Evolutionary conservation across 345 rosid genomes (phyloP).

Genomic region (Durio zibethinus): DNA sequence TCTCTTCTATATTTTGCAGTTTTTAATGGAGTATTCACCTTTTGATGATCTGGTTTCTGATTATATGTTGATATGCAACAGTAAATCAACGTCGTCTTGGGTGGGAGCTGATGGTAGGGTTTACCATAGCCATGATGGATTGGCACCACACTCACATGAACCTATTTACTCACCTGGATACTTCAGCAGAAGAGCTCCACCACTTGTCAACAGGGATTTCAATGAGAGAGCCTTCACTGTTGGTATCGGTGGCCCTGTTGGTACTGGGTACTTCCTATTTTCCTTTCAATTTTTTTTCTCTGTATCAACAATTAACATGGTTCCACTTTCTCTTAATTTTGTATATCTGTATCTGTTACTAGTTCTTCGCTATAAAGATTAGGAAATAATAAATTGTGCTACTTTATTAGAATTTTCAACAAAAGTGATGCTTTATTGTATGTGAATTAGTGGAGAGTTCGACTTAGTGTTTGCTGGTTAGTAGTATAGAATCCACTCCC

Average conservation of each 20-base stretch:
- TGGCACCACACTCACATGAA: conserved; percentile 97
- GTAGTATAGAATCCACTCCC: neutral
- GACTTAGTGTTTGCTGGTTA: neutral
- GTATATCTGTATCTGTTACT: neutral
- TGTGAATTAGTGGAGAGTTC: neutral
- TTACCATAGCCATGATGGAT: conserved; percentile 95
- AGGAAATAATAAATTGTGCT: neutral
- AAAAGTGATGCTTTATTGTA: neutral
- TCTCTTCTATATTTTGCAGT: neutral
- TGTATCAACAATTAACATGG: neutral
- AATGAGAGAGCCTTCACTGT: conserved; percentile 90
- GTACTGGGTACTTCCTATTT: conserved; percentile 65
- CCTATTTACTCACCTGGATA: conserved; percentile 96
- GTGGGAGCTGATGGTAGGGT: conserved; percentile 74
- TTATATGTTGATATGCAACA: conserved; percentile 17
- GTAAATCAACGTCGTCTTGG: conserved; percentile 47
- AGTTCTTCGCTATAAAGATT: neutral
- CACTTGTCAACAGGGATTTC: conserved; percentile 64
- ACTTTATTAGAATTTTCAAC: neutral
- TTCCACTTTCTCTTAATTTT: neutral
- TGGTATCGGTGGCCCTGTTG: conserved; percentile 98
- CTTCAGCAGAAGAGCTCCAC: conserved; percentile 88
- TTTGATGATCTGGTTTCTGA: neutral
- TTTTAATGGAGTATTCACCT: neutral
- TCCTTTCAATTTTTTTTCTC: neutral